phyloP scores from a whole-genome alignment of 805 yeast genomes.

The Yarrowia divulgata region DNA sequence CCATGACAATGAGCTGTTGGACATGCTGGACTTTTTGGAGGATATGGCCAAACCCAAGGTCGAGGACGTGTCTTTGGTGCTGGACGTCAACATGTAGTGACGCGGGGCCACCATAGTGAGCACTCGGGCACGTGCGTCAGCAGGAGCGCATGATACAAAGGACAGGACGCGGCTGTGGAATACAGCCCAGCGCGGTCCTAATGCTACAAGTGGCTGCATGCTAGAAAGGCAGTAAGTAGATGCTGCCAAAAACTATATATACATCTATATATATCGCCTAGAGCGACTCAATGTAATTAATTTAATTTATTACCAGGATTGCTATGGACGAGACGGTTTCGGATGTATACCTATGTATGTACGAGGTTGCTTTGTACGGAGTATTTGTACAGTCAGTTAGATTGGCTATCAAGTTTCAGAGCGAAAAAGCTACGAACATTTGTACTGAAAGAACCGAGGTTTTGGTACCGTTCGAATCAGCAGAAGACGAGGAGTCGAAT shows the following conservation, averaged over 20 bases:
- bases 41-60: constrained; percentile 78
- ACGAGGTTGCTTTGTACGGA: too few species aligned
- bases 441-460: too few species aligned
- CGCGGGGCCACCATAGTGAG: too few species aligned
- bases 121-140: background rate
- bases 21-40: constrained; percentile 86
- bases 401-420: too few species aligned
- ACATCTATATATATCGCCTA: constrained; percentile 26
- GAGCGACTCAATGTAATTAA: constrained; percentile 30
- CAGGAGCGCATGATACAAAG: background rate
- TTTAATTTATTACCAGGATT: constrained; percentile 35
- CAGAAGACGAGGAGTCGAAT: too few species aligned
- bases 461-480: too few species aligned
- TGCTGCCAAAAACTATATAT: constrained; percentile 10
- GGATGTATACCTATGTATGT: too few species aligned
- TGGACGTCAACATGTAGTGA: constrained; percentile 67
- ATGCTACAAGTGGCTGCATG: constrained; percentile 14
- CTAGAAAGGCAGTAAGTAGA: background rate
- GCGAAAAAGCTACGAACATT: too few species aligned
- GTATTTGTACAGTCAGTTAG: too few species aligned
- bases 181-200: background rate
- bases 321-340: too few species aligned
- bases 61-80: constrained; percentile 82
- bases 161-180: background rate
- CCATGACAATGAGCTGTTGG: constrained; percentile 94